A percentile compares a stretch with the other conserved stretches of the same genome.
These are phyloP conservation scores for Lobosporangium transversale DNA, from an alignment of 192 early-diverging fungal genomes.

Conservation along the genomic window DNA sequence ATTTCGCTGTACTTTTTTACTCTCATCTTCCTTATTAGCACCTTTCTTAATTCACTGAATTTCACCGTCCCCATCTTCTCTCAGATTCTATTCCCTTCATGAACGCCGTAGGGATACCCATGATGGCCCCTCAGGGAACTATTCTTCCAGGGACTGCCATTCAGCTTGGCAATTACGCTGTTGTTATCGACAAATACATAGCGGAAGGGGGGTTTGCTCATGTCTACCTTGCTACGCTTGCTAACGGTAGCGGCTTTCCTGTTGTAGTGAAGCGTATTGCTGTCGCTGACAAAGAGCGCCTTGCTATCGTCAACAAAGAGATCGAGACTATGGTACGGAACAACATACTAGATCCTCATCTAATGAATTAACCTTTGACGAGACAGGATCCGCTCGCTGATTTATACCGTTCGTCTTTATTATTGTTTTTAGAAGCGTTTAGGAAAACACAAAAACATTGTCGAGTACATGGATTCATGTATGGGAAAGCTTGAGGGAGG, in stretches of 20 bases:
- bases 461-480: constrained; percentile 79
- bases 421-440: constrained; percentile 63
- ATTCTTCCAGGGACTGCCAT: constrained; percentile 71
- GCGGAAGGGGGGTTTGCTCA: constrained; percentile 93
- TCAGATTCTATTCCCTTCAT: constrained; percentile 3
- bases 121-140: constrained; percentile 57
- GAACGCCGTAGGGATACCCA: constrained; percentile 32
- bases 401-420: background rate
- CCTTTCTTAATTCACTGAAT: background rate
- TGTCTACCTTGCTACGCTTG: constrained; percentile 81
- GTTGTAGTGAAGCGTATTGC: constrained; percentile 88
- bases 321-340: constrained; percentile 77
- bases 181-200: constrained; percentile 77
- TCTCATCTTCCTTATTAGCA: background rate
- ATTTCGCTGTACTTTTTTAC: too few species aligned
- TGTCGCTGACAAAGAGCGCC: constrained; percentile 71
- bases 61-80: background rate
- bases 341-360: too few species aligned
- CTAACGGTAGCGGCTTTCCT: constrained; percentile 55
- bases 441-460: constrained; percentile 85
- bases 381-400: too few species aligned
- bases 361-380: too few species aligned
- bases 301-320: constrained; percentile 76
- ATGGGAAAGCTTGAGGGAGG: constrained; percentile 62
- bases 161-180: constrained; percentile 62